These are phyloP conservation scores for Senna siamea DNA, from an alignment of 306 rosid species.

Conservation along the genomic window DNA sequence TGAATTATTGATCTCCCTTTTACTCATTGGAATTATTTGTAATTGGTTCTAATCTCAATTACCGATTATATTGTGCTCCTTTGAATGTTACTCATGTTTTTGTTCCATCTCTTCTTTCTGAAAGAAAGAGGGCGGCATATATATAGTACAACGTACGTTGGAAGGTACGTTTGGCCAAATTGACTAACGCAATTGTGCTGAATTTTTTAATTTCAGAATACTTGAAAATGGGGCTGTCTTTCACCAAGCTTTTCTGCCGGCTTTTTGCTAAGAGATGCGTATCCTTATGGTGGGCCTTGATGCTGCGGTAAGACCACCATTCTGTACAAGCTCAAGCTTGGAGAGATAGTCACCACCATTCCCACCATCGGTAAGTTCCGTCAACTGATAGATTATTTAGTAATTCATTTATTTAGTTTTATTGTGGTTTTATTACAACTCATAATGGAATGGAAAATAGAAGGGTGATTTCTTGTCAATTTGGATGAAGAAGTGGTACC, in stretches of 20 bases:
- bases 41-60: not conserved
- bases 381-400: not conserved
- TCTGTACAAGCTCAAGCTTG: slow-evolving; percentile 89
- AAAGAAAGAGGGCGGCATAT: not conserved
- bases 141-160: no score
- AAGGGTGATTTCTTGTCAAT: not conserved
- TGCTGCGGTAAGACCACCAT: slow-evolving; percentile 96
- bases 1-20: not conserved
- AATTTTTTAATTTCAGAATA: slow-evolving; percentile 30
- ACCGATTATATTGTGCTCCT: not conserved
- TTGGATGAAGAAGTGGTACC: not conserved
- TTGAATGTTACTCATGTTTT: not conserved
- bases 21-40: not conserved
- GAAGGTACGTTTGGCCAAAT: slow-evolving; percentile 6
- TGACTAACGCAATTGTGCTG: slow-evolving; percentile 15
- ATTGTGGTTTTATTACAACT: not conserved
- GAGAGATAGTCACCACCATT: slow-evolving; percentile 93
- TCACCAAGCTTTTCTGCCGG: slow-evolving; percentile 90
- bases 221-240: slow-evolving; percentile 82
- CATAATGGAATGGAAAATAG: not conserved
- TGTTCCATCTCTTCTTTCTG: not conserved
- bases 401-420: not conserved
- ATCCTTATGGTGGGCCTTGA: slow-evolving; percentile 96
- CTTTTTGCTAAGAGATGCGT: slow-evolving; percentile 96
- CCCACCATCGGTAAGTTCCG: slow-evolving; percentile 81